These are phyloP conservation scores for Alternaria triticina DNA, from an alignment of 2,329 filamentous ascomycete species.

Conservation along the genomic window DNA sequence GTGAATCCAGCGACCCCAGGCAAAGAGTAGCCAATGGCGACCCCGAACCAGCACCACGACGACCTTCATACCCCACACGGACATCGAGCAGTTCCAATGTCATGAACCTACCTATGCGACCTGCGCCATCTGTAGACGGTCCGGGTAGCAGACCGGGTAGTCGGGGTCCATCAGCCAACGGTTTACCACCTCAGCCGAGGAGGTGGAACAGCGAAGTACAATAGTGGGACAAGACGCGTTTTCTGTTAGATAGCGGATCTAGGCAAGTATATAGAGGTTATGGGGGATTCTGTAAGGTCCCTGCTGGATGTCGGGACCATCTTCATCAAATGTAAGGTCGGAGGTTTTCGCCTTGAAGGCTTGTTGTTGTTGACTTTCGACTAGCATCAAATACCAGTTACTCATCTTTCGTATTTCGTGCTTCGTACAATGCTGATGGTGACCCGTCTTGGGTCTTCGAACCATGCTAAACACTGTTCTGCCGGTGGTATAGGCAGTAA, in stretches of 20 bases:
- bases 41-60: conserved; percentile 34
- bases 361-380: conserved; percentile 1
- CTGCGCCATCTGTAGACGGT: conserved; percentile 46
- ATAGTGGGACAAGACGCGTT: conserved; percentile 7
- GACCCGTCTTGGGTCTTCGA: neutral
- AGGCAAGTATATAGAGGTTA: neutral
- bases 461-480: neutral
- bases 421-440: neutral
- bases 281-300: neutral
- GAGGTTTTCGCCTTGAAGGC: neutral
- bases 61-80: conserved; percentile 51
- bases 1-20: conserved; percentile 30
- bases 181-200: conserved; percentile 22
- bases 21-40: conserved; percentile 35
- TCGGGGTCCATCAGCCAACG: conserved; percentile 23
- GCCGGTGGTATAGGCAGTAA: neutral
- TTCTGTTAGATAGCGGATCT: neutral
- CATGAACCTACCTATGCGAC: conserved; percentile 56
- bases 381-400: neutral
- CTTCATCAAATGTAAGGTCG: neutral
- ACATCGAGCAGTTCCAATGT: conserved; percentile 51
- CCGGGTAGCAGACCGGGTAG: conserved; percentile 33
- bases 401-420: neutral
- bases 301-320: neutral
- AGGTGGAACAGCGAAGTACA: conserved; percentile 45